These are phyloP conservation scores for Phytomonas serpens DNA, from an alignment of 208 protist genomes.

Conservation along the genomic window DNA sequence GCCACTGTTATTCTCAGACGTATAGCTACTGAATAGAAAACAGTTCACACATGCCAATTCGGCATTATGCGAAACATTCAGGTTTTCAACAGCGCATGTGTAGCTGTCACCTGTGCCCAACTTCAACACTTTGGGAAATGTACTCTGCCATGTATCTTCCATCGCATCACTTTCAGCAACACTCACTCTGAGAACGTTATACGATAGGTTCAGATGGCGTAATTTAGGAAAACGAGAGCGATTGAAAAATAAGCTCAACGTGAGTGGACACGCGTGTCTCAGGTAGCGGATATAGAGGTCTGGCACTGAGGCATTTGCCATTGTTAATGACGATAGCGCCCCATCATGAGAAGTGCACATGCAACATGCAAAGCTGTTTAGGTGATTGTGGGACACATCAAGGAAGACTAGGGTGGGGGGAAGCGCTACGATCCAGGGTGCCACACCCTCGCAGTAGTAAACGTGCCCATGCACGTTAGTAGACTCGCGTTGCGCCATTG, in stretches of 20 bases:
- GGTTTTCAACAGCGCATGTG: not conserved
- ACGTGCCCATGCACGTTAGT: slow-evolving; percentile 2
- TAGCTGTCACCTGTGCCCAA: slow-evolving; percentile 17
- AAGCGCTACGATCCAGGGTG: slow-evolving; percentile 51
- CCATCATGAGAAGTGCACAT: slow-evolving; percentile 18
- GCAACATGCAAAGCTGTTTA: slow-evolving; percentile 47
- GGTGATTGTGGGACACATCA: slow-evolving; percentile 63
- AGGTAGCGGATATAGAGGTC: slow-evolving; percentile 17
- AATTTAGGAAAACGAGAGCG: slow-evolving; percentile 37
- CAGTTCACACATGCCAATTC: slow-evolving; percentile 35
- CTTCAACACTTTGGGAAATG: slow-evolving; percentile 1
- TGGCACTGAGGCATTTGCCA: not conserved
- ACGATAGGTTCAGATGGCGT: slow-evolving; percentile 40
- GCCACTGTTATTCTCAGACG: not conserved
- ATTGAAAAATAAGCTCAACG: slow-evolving; percentile 50
- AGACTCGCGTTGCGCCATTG: not conserved
- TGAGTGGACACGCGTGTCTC: slow-evolving; percentile 43
- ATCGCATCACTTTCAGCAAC: slow-evolving; percentile 46
- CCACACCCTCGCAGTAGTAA: slow-evolving; percentile 26
- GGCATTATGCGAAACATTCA: slow-evolving; percentile 43
- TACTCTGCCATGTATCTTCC: slow-evolving; percentile 24
- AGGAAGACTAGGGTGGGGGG: slow-evolving; percentile 52
- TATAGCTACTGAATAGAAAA: slow-evolving; percentile 25
- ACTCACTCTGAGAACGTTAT: slow-evolving; percentile 49
- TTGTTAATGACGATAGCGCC: not conserved